Base-by-base conservation (phyloP, 306 rosid species). In the Echinosophora koreensis region DNA sequence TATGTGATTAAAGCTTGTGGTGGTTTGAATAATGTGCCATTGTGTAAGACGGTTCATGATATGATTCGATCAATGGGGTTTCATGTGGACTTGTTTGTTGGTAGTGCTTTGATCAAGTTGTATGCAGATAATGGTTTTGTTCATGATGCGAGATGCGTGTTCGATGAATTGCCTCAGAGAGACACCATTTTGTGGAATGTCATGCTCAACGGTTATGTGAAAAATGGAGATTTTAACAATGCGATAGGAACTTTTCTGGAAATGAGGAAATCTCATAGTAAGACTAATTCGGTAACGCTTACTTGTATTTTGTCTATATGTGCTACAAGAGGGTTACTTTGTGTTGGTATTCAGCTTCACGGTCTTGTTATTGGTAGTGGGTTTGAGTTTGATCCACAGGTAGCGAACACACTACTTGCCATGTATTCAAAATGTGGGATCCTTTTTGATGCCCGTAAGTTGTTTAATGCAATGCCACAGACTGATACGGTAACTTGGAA, bases 131-230 rank as follows among this genome's bases (percentile, higher is more conserved):
- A 89, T 78, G 95, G 88, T 46, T 79, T 41, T 77, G 77, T 93
- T 52, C 58, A 68, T 63, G 90, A 86, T 76, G 98, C 98, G 0
- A 83, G 87, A 34, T 11, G 3, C 14, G 65, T 93, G 83, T 93
- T 93, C 66, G 95, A 91, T 80, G 83, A 86, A 81, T 81, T 91
- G 79, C 89, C 92, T 64, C 9, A 11, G 35, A 91, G 74, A 84
- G 98, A 89, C 44, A 49, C 67, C 66, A 82, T 93, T 80, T 60
- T 86, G 77, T 93, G 97, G 92, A 93, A 91, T 85, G 97, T 93
- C 50, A 87, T 93, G 97, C 93, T 93, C 65, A 68, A 77, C 65
- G 93, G 90, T 54, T 89, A 89, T 82, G 92, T 69, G 39, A 91
- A 80, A 74, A 84, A 42, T 74, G 91, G 91, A 69, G 92, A 93